These are phyloP conservation scores for Cryptosporidium ubiquitum DNA, from an alignment of 169 alveolate species.

Conservation along the genomic window DNA sequence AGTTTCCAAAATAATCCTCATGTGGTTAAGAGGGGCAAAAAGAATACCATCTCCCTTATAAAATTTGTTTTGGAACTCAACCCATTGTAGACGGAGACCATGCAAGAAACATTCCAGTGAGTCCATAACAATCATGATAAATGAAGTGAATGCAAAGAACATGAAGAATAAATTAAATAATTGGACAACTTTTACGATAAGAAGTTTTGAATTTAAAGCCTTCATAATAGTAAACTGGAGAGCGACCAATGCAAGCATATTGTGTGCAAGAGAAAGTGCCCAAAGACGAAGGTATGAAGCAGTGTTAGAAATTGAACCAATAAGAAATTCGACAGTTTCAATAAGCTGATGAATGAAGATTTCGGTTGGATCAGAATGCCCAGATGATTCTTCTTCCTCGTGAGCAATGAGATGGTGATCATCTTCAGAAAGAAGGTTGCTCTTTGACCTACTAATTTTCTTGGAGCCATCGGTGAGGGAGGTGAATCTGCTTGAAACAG, in stretches of 20 bases:
- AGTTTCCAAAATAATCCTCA: conserved; percentile 61
- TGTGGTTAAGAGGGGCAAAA: conserved; percentile 88
- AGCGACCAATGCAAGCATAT: conserved; percentile 87
- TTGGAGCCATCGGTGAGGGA: conserved; percentile 17
- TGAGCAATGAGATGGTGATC: conserved; percentile 78
- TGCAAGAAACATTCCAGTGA: conserved; percentile 98
- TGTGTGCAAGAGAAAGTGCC: conserved; percentile 99
- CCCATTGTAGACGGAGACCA: conserved; percentile 99
- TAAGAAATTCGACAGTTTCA: conserved; percentile 98
- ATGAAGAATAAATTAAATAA: conserved; percentile 80
- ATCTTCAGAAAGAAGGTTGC: conserved; percentile 75
- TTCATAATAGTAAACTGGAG: conserved; percentile 33
- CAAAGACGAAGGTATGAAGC: conserved; percentile 99
- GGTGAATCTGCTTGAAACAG: conserved; percentile 38
- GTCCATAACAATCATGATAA: conserved; percentile 98
- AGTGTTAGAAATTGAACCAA: conserved; percentile 98
- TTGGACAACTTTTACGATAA: conserved; percentile 49
- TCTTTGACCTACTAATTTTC: background rate
- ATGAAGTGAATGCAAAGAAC: conserved; percentile 90
- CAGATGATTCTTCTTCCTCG: conserved; percentile 67
- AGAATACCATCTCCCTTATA: conserved; percentile 97
- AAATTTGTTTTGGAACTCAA: conserved; percentile 99
- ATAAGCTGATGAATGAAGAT: conserved; percentile 95
- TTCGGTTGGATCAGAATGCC: conserved; percentile 85
- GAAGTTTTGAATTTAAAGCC: conserved; percentile 25